Evolutionary conservation across 495 filamentous ascomycete genomes (phyloP).

Genomic region (Daldinia caldariorum): DNA sequence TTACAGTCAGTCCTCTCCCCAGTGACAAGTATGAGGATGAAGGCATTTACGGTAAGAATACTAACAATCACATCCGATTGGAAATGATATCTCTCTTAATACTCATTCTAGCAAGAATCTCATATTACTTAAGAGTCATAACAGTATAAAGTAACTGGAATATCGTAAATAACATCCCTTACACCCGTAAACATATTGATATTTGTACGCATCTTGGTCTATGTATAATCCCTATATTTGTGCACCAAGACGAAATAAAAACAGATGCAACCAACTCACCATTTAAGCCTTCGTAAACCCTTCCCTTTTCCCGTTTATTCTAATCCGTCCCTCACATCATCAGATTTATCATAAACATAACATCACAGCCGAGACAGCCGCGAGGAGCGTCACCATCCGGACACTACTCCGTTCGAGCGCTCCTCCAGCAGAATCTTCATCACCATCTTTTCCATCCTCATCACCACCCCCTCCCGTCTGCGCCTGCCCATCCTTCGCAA

Average conservation of each 20-base stretch:
- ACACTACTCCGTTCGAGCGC: background rate
- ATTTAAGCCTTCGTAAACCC: too few species aligned
- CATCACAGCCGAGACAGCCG: conserved; percentile 1
- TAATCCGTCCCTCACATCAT: background rate
- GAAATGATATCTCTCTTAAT: background rate
- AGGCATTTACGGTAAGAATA: too few species aligned
- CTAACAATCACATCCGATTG: background rate
- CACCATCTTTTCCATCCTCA: conserved; percentile 3
- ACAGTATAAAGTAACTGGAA: too few species aligned
- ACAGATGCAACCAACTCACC: too few species aligned
- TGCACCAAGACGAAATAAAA: background rate
- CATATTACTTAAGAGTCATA: too few species aligned
- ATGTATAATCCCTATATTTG: background rate
- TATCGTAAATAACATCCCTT: too few species aligned
- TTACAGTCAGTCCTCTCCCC: background rate
- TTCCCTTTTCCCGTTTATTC: too few species aligned
- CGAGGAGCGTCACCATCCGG: conserved; percentile 3
- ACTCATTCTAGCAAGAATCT: too few species aligned
- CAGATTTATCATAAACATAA: conserved; percentile 3
- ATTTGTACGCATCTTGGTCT: background rate
- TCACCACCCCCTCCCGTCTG: background rate
- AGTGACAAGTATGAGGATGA: too few species aligned
- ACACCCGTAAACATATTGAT: background rate
- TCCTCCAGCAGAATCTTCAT: conserved; percentile 11
- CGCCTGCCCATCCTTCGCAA: background rate